Conservation (phyloP, 2,329 filamentous ascomycete genomes). For the Epichloe scottii region DNA sequence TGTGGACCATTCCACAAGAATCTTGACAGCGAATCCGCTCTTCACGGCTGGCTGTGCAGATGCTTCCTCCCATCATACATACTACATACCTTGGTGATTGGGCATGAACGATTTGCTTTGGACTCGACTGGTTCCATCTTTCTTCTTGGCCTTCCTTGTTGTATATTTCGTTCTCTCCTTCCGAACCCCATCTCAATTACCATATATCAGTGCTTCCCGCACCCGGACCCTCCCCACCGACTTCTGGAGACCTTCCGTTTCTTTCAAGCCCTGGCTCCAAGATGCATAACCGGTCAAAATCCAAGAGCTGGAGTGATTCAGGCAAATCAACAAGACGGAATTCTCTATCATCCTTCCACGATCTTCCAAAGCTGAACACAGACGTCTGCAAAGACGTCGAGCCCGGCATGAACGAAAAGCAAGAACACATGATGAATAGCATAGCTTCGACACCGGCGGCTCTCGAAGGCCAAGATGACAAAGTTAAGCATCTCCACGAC, state of each 20-base stretch:
- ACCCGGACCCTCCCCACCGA: neutral
- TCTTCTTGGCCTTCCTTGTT: neutral
- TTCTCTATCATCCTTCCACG: neutral
- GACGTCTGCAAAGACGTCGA: neutral
- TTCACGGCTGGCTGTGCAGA: slow-evolving; percentile 3
- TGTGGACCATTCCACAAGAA: neutral
- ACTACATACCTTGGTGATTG: neutral
- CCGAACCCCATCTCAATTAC: neutral
- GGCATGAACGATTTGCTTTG: neutral
- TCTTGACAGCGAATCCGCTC: neutral
- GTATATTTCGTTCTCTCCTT: neutral
- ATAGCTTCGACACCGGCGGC: neutral
- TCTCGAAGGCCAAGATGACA: slow-evolving; percentile 1
- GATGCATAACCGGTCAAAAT: neutral
- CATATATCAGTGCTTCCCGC: neutral
- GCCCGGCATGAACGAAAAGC: neutral
- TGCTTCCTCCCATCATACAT: neutral
- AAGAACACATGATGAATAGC: neutral
- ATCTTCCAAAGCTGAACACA: neutral
- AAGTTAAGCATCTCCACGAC: neutral
- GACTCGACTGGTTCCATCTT: neutral
- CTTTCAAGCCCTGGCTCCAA: neutral
- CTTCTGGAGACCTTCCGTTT: neutral
- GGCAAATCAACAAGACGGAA: slow-evolving; percentile 2
- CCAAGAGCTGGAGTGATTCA: slow-evolving; percentile 4